Base-by-base conservation (phyloP, 2,329 filamentous ascomycete genomes). In the Penicillium psychrosexuale region DNA sequence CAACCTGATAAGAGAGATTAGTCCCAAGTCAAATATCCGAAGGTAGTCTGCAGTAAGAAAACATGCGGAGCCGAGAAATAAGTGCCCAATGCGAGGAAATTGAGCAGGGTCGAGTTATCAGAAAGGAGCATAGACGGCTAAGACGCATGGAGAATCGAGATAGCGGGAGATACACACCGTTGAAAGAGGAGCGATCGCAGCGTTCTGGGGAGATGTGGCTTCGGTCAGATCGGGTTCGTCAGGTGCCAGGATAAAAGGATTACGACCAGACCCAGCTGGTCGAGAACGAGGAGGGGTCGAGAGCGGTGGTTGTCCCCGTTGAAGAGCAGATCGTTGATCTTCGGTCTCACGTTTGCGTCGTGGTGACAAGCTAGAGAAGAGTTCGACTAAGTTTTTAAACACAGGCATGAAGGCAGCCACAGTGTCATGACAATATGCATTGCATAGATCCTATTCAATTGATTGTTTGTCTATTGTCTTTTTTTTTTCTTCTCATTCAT, bases 311-410 rank as follows among this genome's bases (percentile, higher is more conserved):
- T 17, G 46, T 38, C n/a, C 31, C 38, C 15, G 46, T 15, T 34
- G 39, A 28, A 24, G n/a, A 33, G 39, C 19, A 45, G 47, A 51
- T 60, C 51, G 62, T 49, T 38, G 57, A 56, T 58, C 51, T 48
- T 62, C 49, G 34, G 51, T 42, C 50, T 49, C 47, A 54, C 50
- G 59, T 27, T 38, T 43, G 60, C 55, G 58, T 59, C 53, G 59
- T 38, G 61, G 63, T 24, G 62, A 63, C n/a, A 61, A 46, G n/a
- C 39, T 56, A 45, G 55, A 46, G 38, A 63, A 47, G 39, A 61
- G 43, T 5, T 60, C 56, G 31, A 56, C 55, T 17, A 59, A 27
- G 34, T 44, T 62, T 27, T 49, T 51, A 34, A 62, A 62, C 40
- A 65, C 48, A 51, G 56, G 43, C 57, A 61, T 64, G 42, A 55